A percentile compares a stretch with the other conserved stretches of the same genome.
phyloP scores from a whole-genome alignment of 805 yeast genomes.

The baker's yeast (Saccharomyces cerevisiae) region DNA sequence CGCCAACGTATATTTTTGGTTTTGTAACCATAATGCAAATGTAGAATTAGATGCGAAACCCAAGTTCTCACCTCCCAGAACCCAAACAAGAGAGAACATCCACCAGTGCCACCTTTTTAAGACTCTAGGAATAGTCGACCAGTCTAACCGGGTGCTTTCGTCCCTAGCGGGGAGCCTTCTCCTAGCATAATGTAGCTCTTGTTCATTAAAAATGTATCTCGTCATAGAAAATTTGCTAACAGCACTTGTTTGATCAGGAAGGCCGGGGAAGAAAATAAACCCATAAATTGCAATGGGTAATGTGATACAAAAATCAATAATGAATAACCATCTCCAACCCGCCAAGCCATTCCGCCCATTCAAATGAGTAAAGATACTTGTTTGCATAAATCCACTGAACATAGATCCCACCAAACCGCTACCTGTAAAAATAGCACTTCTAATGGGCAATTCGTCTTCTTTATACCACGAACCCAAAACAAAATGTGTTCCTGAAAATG shows the following conservation, averaged over 20 bases:
- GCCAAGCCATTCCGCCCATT: slow-evolving; percentile 40
- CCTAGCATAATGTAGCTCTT: slow-evolving; percentile 36
- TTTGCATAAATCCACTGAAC: slow-evolving; percentile 50
- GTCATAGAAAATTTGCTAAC: slow-evolving; percentile 19
- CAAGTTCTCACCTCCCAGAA: slow-evolving; percentile 42
- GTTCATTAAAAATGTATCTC: slow-evolving; percentile 33
- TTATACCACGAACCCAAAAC: slow-evolving; percentile 49
- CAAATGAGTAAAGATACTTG: slow-evolving; percentile 42
- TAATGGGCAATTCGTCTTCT: slow-evolving; percentile 39
- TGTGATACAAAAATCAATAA: slow-evolving; percentile 52
- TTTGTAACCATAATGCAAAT: slow-evolving; percentile 40
- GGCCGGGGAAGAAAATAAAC: slow-evolving; percentile 50
- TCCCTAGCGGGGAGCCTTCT: slow-evolving; percentile 35
- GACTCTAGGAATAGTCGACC: slow-evolving; percentile 38
- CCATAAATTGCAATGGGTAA: slow-evolving; percentile 52
- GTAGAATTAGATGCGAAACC: slow-evolving; percentile 40
- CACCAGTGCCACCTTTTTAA: slow-evolving; percentile 51
- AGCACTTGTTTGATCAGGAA: slow-evolving; percentile 34
- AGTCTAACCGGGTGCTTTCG: slow-evolving; percentile 33
- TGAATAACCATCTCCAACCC: slow-evolving; percentile 66
- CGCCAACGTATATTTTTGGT: slow-evolving; percentile 35
- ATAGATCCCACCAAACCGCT: slow-evolving; percentile 49
- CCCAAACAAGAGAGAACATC: slow-evolving; percentile 45
- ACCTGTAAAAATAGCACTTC: slow-evolving; percentile 47
- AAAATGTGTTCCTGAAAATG: slow-evolving; percentile 48